Evolutionary conservation across 805 yeast species (phyloP), one percentile per base, ranked within the genome.

Genomic region (Yarrowia porcina): DNA sequence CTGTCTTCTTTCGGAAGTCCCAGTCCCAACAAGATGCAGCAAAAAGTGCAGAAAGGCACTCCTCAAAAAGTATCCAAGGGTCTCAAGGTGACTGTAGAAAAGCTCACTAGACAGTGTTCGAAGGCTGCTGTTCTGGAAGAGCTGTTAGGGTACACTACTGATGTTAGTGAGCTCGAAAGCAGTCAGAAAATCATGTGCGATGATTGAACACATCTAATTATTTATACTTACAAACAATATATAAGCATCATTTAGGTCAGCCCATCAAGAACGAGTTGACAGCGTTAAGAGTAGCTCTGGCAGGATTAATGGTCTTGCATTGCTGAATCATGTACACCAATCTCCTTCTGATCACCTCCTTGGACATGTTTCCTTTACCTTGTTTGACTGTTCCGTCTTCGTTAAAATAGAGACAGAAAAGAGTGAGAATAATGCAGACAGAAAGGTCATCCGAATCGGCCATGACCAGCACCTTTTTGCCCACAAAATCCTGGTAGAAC

Each of bases 281-380:
- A 28, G 92, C 81, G 67, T 87, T 91, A 41, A 89, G 75, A 0
- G 96, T 87, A 11, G 89, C 85, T 56, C 97, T 76, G 63, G 91
- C 85, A 0, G 96, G 96, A 65, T 89, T 88, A 4, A 82, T 82
- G 41, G 79, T 82, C n/a, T 81, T 71, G 8, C 75, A 39, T 21
- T 56, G 71, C 2, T 79, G 73, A 17, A 81, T 76, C 3, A 90
- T 68, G 49, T 71, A 71, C 2, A 84, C 80, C 30, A 90, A 73
- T 62, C 87, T 85, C 64, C 79, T 79, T 63, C 84, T 80, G 4
- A 88, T 80, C 9, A 77, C 71, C 27, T 79, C 83, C 69, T 88
- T 88, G 44, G 32, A 66, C 44, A 76, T 25, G 52, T 68, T 30
- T 41, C 67, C 30, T 21, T 32, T 30, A 3, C 33, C 44, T 5